Percentiles rank a stretch among this genome's conserved stretches.
phyloP scores from a whole-genome alignment of 2,329 filamentous ascomycete genomes.

The Colletotrichum sp. region DNA sequence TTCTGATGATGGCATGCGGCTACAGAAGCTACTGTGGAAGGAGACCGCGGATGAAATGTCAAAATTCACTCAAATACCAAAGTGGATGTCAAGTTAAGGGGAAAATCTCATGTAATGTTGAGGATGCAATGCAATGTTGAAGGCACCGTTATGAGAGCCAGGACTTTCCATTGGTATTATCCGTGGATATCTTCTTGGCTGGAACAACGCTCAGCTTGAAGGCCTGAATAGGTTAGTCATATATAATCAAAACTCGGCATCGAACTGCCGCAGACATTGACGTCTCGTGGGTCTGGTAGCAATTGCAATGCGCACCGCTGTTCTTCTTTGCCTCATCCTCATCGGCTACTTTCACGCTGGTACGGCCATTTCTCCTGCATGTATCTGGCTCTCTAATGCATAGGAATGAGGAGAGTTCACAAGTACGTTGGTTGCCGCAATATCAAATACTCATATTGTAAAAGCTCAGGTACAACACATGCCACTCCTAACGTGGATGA shows the following conservation, averaged over 20 bases:
- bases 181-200: background rate
- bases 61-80: background rate
- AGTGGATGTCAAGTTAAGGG: background rate
- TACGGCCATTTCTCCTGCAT: background rate
- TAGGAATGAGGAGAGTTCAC: background rate
- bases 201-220: background rate
- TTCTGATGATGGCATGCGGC: background rate
- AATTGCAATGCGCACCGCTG: background rate
- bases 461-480: background rate
- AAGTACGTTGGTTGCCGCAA: background rate
- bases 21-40: background rate
- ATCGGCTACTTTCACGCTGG: background rate
- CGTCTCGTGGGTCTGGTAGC: background rate
- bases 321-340: background rate
- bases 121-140: background rate
- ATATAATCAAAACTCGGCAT: background rate
- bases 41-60: background rate
- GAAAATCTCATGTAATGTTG: background rate
- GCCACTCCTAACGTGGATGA: background rate
- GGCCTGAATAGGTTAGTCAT: background rate
- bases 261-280: background rate
- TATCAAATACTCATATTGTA: background rate
- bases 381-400: background rate
- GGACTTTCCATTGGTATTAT: background rate
- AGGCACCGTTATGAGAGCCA: background rate